Evolutionary conservation across 192 early-diverging fungal genomes (phyloP), one percentile per base, ranked within the genome.

Genomic region (Cladochytrium replicatum): DNA sequence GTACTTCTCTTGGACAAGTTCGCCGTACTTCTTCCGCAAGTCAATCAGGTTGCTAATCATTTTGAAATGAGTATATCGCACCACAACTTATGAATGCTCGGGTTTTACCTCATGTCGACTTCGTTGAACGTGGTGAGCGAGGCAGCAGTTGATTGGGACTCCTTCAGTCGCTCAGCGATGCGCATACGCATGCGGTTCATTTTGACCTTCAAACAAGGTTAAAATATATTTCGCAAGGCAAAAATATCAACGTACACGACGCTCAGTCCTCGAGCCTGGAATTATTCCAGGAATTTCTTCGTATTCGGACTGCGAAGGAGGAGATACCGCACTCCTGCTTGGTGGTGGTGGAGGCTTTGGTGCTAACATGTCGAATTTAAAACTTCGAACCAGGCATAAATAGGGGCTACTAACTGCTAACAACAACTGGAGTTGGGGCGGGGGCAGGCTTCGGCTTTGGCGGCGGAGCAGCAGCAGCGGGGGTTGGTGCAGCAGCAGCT

Each of bases 41-140:
- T 86, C 78, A 47, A 99, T 92, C 38, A 99, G 64, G 68, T 85
- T 86, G 63, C 80, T 84, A n/a, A n/a, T n/a, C n/a, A n/a, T n/a
- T n/a, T n/a, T n/a, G n/a, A n/a, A 41, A 38, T 17, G 31, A 42
- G 22, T n/a, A n/a, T n/a, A n/a, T n/a, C n/a, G n/a, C n/a, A n/a
- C n/a, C n/a, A n/a, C n/a, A n/a, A n/a, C n/a, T n/a, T n/a, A n/a
- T n/a, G n/a, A n/a, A n/a, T n/a, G n/a, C n/a, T n/a, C n/a, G n/a
- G n/a, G n/a, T n/a, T 48, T n/a, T 25, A 77, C 75, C 58, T 85
- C 95, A 99, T 99, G 66, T 99, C 95, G 27, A 99, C 80, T 75
- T 99, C 95, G 74, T 99, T 99, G 72, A 99, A 99, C 27, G 95
- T 99, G 17, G 95, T 99, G 53, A 99, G 76, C 40, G 91, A 85